Conservation (phyloP, 768 basidiomycete genomes). For the Coprinopsis cinerea region DNA sequence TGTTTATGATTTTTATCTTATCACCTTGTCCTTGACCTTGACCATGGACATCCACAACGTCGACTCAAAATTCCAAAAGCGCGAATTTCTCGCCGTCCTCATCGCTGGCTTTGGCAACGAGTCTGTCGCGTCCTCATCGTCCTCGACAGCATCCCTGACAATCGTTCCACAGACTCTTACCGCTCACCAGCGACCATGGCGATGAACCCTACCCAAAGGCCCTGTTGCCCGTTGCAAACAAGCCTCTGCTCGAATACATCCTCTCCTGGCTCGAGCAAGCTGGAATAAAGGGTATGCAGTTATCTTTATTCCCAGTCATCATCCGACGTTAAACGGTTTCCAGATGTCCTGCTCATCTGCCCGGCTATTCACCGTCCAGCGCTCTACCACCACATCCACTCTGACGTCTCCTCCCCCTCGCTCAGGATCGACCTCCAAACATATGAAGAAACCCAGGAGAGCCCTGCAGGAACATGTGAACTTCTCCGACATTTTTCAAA, state of each 20-base stretch:
- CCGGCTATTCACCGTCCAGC: constrained; percentile 68
- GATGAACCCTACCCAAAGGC: constrained; percentile 85
- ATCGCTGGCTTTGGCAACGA: constrained; percentile 91
- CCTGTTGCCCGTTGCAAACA: constrained; percentile 81
- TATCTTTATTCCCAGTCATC: constrained; percentile 3
- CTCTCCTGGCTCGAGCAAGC: constrained; percentile 85
- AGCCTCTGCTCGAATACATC: constrained; percentile 78
- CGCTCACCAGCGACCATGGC: constrained; percentile 71
- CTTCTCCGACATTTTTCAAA: constrained; percentile 72
- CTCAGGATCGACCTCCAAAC: constrained; percentile 75
- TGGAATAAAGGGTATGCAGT: constrained; percentile 66
- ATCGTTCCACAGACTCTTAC: constrained; percentile 48
- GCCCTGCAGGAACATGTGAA: constrained; percentile 63
- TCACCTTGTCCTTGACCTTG: constrained; percentile 9
- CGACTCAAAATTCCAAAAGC: constrained; percentile 44
- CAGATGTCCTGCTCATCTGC: constrained; percentile 85
- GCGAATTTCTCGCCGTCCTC: constrained; percentile 85
- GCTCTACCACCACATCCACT: constrained; percentile 82
- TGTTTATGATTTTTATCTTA: constrained; percentile 4
- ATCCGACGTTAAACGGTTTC: constrained; percentile 10
- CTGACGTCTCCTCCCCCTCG: constrained; percentile 62
- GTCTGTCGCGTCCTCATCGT: constrained; percentile 30
- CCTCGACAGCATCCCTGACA: constrained; percentile 13
- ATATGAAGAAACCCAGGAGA: constrained; percentile 67
- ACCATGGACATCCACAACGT: constrained; percentile 63